phyloP scores from a whole-genome alignment of 1,139 yeast species.

The Suhomyces panamericanus region DNA sequence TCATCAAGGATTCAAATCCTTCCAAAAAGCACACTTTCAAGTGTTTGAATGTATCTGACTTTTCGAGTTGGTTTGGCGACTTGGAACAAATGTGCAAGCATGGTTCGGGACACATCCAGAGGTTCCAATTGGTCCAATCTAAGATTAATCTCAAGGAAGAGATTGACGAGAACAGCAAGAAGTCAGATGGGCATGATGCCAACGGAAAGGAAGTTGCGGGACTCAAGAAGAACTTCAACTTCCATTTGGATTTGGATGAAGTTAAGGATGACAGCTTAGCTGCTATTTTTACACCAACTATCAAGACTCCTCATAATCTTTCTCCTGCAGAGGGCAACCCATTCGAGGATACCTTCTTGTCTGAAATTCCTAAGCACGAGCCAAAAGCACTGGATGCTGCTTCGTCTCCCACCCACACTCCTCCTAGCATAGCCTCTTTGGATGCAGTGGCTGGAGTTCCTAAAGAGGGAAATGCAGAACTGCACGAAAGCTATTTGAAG shows the following conservation, averaged over 20 bases:
- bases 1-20: constrained; percentile 30
- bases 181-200: background rate
- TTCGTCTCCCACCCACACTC: constrained; percentile 6
- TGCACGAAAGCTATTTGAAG: constrained; percentile 40
- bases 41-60: constrained; percentile 36
- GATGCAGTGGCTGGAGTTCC: background rate
- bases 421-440: constrained; percentile 6
- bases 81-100: constrained; percentile 41
- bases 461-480: constrained; percentile 14
- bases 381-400: background rate
- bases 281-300: constrained; percentile 43
- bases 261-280: constrained; percentile 14
- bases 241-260: constrained; percentile 12
- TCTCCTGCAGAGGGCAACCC: constrained; percentile 35
- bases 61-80: constrained; percentile 39
- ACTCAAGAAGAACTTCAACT: constrained; percentile 2
- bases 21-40: constrained; percentile 41
- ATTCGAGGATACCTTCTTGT: constrained; percentile 36
- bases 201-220: background rate
- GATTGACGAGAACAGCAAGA: background rate
- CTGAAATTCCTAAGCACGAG: constrained; percentile 13
- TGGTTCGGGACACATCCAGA: constrained; percentile 34
- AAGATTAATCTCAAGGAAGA: constrained; percentile 26
- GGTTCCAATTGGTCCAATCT: constrained; percentile 37
- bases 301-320: constrained; percentile 32